Evolutionary conservation across 768 basidiomycete species (phyloP).

Genomic region (Multifurca ochricompacta): DNA sequence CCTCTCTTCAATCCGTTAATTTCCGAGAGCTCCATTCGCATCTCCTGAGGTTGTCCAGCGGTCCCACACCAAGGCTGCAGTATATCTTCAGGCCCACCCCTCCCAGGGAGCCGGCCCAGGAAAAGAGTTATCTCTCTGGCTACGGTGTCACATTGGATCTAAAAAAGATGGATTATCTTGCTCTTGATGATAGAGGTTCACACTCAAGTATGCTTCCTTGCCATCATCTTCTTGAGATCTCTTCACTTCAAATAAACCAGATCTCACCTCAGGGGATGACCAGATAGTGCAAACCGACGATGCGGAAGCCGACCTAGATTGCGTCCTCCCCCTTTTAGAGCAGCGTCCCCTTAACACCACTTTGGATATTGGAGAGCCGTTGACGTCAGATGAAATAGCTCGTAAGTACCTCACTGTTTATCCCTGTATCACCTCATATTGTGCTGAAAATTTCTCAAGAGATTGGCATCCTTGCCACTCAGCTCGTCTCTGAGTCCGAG

Average conservation of each 20-base stretch:
- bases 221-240: neutral
- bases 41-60: constrained; percentile 44
- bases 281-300: constrained; percentile 11
- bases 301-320: constrained; percentile 11
- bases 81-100: constrained; percentile 73
- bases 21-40: constrained; percentile 66
- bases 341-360: constrained; percentile 30
- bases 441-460: constrained; percentile 34
- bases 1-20: constrained; percentile 51
- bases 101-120: constrained; percentile 25
- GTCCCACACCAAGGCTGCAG: constrained; percentile 43
- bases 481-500: constrained; percentile 59
- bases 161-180: constrained; percentile 97
- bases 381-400: constrained; percentile 45
- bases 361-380: constrained; percentile 37
- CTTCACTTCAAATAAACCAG: neutral
- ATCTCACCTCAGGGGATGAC: constrained; percentile 4
- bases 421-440: constrained; percentile 30
- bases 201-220: constrained; percentile 22
- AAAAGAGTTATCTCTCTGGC: constrained; percentile 56
- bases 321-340: constrained; percentile 10
- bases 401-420: constrained; percentile 8
- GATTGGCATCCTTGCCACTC: constrained; percentile 66
- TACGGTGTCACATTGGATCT: constrained; percentile 90
- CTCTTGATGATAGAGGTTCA: constrained; percentile 73